These are phyloP conservation scores for Cyberlindnera euphorbiiphila DNA, from an alignment of 805 yeast genomes.

Conservation along the genomic window DNA sequence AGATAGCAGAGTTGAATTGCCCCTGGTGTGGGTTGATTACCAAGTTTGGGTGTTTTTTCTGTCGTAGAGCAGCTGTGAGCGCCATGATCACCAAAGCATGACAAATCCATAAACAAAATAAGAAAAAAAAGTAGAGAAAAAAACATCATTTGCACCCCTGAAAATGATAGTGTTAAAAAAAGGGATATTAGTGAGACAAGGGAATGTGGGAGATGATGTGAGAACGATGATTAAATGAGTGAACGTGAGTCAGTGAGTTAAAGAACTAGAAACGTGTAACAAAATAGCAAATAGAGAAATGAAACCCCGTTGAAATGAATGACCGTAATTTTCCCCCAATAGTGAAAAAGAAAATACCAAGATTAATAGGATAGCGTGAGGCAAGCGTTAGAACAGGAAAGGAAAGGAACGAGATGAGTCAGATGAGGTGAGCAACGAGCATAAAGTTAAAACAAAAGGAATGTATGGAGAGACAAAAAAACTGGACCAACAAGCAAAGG, in stretches of 20 bases:
- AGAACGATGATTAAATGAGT: too few relatives aligned
- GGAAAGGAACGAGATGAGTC: too few relatives aligned
- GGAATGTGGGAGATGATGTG: too few relatives aligned
- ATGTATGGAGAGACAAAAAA: not conserved
- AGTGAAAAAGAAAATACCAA: conserved; percentile 6
- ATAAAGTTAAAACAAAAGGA: not conserved
- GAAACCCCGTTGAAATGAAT: conserved; percentile 20
- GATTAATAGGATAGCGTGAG: not conserved
- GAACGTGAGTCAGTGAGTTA: not conserved
- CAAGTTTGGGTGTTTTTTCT: too few relatives aligned
- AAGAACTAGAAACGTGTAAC: not conserved
- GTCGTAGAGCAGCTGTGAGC: too few relatives aligned
- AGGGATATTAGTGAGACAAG: not conserved
- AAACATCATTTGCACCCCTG: too few relatives aligned
- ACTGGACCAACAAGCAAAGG: not conserved
- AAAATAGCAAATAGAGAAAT: conserved; percentile 1
- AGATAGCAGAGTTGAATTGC: too few relatives aligned
- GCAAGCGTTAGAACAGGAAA: too few relatives aligned
- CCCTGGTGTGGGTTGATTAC: too few relatives aligned
- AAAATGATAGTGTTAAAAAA: too few relatives aligned
- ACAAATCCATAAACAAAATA: not conserved
- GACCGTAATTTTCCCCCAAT: conserved; percentile 33
- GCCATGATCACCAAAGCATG: not conserved
- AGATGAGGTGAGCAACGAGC: too few relatives aligned
- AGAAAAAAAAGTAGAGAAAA: not conserved